Percentiles rank a stretch among this genome's conserved stretches.
These are phyloP conservation scores for Rhizopogon vesiculosus DNA, from an alignment of 768 basidiomycete species.

Conservation along the genomic window DNA sequence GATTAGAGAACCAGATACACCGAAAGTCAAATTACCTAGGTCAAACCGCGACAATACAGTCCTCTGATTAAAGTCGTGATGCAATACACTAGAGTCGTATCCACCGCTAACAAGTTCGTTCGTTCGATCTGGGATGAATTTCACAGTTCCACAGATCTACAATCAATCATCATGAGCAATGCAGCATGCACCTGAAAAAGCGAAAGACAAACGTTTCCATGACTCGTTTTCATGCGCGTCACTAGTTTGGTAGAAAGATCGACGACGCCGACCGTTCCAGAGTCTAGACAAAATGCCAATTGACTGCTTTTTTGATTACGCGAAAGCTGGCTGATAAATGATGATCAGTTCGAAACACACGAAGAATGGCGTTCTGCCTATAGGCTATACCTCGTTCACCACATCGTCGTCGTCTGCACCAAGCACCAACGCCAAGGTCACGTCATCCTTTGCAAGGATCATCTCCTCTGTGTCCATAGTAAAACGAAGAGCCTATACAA, in stretches of 20 bases:
- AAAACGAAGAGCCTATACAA: constrained; percentile 30
- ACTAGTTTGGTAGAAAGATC: constrained; percentile 48
- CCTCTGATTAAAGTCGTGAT: constrained; percentile 60
- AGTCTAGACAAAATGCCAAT: constrained; percentile 69
- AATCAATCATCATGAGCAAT: constrained; percentile 4
- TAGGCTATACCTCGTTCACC: constrained; percentile 56
- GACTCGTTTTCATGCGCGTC: constrained; percentile 55
- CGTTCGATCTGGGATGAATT: constrained; percentile 67
- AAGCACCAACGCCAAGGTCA: constrained; percentile 38
- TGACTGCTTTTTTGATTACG: constrained; percentile 47
- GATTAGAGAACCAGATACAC: background rate
- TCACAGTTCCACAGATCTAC: constrained; percentile 68
- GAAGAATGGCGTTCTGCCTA: constrained; percentile 3
- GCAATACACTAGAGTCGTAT: constrained; percentile 64
- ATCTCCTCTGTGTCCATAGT: constrained; percentile 44
- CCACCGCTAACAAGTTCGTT: constrained; percentile 74
- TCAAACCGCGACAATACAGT: constrained; percentile 53
- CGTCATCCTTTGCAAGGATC: constrained; percentile 51
- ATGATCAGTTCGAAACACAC: constrained; percentile 19
- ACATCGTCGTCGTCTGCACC: constrained; percentile 50
- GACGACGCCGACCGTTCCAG: constrained; percentile 61
- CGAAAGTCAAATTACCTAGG: constrained; percentile 39
- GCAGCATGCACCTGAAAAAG: background rate
- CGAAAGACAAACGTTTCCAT: constrained; percentile 46
- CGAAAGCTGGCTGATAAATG: constrained; percentile 50